These are phyloP conservation scores for Paradendryphiella salina DNA, from an alignment of 2,329 filamentous ascomycete species.

Conservation along the genomic window DNA sequence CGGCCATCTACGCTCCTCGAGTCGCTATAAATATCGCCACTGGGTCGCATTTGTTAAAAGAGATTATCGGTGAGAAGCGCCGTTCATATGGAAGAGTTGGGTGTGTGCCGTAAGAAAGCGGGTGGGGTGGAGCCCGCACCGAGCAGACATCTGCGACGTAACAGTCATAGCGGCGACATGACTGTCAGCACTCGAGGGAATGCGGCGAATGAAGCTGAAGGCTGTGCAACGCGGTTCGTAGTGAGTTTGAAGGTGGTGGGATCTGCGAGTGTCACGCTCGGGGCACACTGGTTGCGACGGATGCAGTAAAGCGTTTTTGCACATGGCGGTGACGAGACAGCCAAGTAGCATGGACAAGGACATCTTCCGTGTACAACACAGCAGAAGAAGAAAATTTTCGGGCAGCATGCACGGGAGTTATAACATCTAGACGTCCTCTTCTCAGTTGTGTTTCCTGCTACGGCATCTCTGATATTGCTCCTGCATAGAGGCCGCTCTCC, in stretches of 20 bases:
- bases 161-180: not conserved
- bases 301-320: conserved; percentile 4
- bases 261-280: not conserved
- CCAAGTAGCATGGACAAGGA: not conserved
- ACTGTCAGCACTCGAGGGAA: conserved; percentile 1
- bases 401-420: too few relatives aligned
- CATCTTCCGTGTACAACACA: not conserved
- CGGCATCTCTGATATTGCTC: too few relatives aligned
- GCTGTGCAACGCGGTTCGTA: not conserved
- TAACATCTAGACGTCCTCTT: too few relatives aligned
- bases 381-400: too few relatives aligned
- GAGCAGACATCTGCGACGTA: conserved; percentile 9
- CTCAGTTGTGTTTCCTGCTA: too few relatives aligned
- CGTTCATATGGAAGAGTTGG: not conserved
- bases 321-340: not conserved
- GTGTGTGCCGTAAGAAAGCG: not conserved
- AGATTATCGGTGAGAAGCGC: conserved; percentile 3
- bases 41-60: conserved; percentile 4
- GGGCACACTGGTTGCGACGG: not conserved
- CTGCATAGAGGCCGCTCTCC: too few relatives aligned
- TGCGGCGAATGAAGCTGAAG: not conserved
- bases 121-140: not conserved
- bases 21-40: not conserved
- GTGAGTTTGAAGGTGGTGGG: not conserved
- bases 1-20: not conserved